Evolutionary conservation across 2,329 filamentous ascomycete species (phyloP).

Genomic region (Microsporum ferrugineum): DNA sequence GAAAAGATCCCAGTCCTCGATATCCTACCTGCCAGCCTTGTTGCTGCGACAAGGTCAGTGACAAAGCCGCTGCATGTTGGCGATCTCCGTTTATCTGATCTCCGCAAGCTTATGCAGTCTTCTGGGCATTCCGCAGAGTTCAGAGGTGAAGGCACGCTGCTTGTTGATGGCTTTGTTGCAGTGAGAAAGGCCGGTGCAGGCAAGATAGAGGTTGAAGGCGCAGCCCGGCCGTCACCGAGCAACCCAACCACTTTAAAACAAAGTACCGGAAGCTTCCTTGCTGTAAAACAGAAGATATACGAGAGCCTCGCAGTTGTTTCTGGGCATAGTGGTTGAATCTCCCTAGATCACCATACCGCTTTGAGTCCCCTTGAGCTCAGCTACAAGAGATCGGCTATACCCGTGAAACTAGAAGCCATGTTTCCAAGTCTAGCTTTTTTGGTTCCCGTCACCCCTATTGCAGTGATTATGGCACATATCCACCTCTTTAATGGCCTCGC

Average conservation of each 20-base stretch:
- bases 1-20: slow-evolving; percentile 44
- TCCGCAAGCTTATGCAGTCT: slow-evolving; percentile 70
- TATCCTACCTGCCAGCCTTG: slow-evolving; percentile 48
- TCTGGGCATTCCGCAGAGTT: slow-evolving; percentile 84
- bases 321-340: slow-evolving; percentile 31
- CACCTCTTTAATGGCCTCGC: not conserved
- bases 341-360: not conserved
- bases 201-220: slow-evolving; percentile 74
- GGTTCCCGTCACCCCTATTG: not conserved
- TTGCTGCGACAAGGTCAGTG: slow-evolving; percentile 61
- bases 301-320: slow-evolving; percentile 85
- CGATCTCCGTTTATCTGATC: slow-evolving; percentile 76
- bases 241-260: slow-evolving; percentile 35
- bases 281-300: slow-evolving; percentile 84
- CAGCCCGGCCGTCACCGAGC: slow-evolving; percentile 43
- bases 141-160: slow-evolving; percentile 77
- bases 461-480: not conserved
- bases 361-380: not conserved
- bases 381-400: not conserved
- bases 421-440: not conserved
- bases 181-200: slow-evolving; percentile 83
- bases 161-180: slow-evolving; percentile 78
- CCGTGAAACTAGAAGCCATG: not conserved
- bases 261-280: slow-evolving; percentile 62
- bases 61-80: slow-evolving; percentile 89